Conservation (phyloP, 2,329 filamentous ascomycete genomes). For the Phoma sp. region DNA sequence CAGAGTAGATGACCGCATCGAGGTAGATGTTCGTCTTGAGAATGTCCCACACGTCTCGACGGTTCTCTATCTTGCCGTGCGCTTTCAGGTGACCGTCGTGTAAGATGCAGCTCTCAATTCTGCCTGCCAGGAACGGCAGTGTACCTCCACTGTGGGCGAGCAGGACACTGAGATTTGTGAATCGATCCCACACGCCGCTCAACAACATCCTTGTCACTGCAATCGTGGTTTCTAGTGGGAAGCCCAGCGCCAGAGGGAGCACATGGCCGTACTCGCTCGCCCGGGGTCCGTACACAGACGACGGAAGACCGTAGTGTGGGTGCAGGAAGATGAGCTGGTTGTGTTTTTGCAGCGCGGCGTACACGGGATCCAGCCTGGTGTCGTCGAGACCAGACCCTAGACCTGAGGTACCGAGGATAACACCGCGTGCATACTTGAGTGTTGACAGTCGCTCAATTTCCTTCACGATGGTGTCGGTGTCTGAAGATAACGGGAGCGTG, state of each 20-base stretch:
- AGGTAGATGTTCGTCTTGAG: slow-evolving; percentile 80
- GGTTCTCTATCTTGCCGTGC: slow-evolving; percentile 64
- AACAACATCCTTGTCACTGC: slow-evolving; percentile 86
- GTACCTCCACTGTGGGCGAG: slow-evolving; percentile 90
- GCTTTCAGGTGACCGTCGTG: slow-evolving; percentile 79
- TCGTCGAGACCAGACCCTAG: slow-evolving; percentile 84
- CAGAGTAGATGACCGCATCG: slow-evolving; percentile 84
- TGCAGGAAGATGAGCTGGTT: slow-evolving; percentile 79
- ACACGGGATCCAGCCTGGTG: slow-evolving; percentile 72
- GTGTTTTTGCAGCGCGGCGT: slow-evolving; percentile 70
- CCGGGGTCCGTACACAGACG: slow-evolving; percentile 77
- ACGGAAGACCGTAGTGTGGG: slow-evolving; percentile 88
- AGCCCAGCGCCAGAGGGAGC: slow-evolving; percentile 82
- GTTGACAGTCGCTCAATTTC: slow-evolving; percentile 68
- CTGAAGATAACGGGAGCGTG: slow-evolving; percentile 76
- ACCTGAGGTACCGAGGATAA: slow-evolving; percentile 86
- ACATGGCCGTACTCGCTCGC: slow-evolving; percentile 84
- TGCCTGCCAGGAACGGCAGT: slow-evolving; percentile 83
- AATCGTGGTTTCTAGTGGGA: slow-evolving; percentile 92
- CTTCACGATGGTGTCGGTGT: slow-evolving; percentile 63
- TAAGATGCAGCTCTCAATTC: slow-evolving; percentile 84
- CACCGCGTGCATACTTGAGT: slow-evolving; percentile 76
- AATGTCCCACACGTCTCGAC: slow-evolving; percentile 68
- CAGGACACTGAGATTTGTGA: slow-evolving; percentile 72
- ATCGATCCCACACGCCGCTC: slow-evolving; percentile 82